A percentile compares a stretch with the other conserved stretches of the same genome.
phyloP scores from a whole-genome alignment of 2,329 filamentous ascomycete species.

The Calonectria pteridis region DNA sequence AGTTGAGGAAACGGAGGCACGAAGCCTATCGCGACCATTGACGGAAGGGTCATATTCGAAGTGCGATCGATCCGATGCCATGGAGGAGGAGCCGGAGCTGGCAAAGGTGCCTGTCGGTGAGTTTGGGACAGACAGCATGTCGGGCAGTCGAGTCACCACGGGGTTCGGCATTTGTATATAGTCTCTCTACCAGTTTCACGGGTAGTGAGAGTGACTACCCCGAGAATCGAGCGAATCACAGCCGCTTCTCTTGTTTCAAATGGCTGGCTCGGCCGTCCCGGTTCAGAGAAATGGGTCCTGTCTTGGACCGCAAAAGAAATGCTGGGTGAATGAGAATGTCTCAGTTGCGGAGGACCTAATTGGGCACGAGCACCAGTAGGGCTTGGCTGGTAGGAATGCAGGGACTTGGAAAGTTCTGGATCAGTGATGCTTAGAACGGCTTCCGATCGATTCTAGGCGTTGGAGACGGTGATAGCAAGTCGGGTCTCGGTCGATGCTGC shows the following conservation, averaged over 20 bases:
- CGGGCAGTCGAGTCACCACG: not conserved
- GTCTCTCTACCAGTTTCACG: not conserved
- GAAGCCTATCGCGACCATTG: constrained; percentile 35
- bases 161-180: not conserved
- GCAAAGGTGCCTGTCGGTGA: constrained; percentile 21
- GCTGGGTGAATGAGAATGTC: constrained; percentile 4
- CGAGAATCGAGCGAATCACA: not conserved
- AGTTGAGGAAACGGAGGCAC: constrained; percentile 23
- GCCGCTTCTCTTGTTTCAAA: not conserved
- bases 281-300: constrained; percentile 1
- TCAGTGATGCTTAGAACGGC: not conserved
- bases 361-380: not conserved
- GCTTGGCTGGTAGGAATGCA: not conserved
- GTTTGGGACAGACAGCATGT: constrained; percentile 14
- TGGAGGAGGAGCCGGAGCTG: constrained; percentile 27
- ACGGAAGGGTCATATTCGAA: constrained; percentile 42
- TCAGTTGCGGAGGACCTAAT: not conserved
- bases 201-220: not conserved
- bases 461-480: not conserved
- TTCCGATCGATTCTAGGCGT: not conserved
- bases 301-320: not conserved
- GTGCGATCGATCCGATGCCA: constrained; percentile 31
- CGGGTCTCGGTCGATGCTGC: not conserved
- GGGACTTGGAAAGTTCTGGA: not conserved
- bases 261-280: constrained; percentile 4